Conservation (phyloP, 23 red algal species). For the Gracilaria vermiculophylla region DNA sequence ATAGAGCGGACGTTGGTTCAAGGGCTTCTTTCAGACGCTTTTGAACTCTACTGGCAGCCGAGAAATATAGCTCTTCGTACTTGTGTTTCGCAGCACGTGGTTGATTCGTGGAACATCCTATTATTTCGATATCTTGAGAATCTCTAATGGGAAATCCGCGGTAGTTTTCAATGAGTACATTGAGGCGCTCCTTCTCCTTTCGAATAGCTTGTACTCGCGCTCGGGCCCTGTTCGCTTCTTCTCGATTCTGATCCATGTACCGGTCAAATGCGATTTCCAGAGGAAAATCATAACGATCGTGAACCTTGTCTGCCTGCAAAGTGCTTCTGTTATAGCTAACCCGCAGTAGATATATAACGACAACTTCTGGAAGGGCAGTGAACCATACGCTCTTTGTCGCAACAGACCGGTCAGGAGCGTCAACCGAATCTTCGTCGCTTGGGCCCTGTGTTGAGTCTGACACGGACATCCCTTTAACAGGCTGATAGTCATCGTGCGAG, state of each 20-base stretch:
- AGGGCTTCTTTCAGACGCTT: constrained; percentile 31
- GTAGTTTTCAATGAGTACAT: constrained; percentile 25
- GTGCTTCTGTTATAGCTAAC: constrained; percentile 84
- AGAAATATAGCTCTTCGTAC: constrained; percentile 14
- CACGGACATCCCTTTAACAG: background rate
- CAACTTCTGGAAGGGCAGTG: constrained; percentile 61
- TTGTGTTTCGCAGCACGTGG: background rate
- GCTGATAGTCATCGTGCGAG: background rate
- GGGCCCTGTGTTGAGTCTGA: background rate
- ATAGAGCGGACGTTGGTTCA: background rate
- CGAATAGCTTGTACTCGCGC: background rate
- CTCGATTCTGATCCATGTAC: constrained; percentile 76
- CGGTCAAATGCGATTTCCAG: constrained; percentile 67
- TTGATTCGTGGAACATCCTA: background rate
- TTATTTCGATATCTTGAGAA: background rate
- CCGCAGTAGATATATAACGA: constrained; percentile 88
- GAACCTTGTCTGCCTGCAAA: constrained; percentile 81
- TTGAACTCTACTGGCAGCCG: constrained; percentile 27
- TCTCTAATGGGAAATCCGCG: background rate
- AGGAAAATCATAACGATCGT: constrained; percentile 82
- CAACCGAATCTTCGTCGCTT: background rate
- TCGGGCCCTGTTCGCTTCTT: constrained; percentile 44
- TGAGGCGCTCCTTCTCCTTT: constrained; percentile 17
- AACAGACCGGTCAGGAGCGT: background rate
- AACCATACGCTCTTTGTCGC: constrained; percentile 86